Evolutionary conservation across 441 rosid species (phyloP).

Genomic region (Viola pubescens): DNA sequence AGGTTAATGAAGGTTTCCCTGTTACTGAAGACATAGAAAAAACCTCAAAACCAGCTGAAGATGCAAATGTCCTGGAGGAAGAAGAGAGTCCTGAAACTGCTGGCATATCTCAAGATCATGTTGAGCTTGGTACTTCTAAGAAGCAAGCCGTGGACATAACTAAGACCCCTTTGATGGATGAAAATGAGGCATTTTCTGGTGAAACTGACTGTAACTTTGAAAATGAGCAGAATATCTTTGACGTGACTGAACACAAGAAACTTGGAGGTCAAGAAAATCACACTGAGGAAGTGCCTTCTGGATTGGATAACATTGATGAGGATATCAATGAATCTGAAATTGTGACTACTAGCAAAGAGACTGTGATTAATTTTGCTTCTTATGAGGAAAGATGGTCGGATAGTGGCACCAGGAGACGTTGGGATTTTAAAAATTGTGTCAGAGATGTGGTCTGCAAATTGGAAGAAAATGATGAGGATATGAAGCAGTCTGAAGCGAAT

Average conservation of each 20-base stretch:
- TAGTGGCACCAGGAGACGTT: conserved; percentile 15
- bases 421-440: conserved; percentile 5
- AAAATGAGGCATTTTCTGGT: conserved; percentile 24
- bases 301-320: conserved; percentile 33
- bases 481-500: conserved; percentile 25
- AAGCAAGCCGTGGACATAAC: conserved; percentile 24
- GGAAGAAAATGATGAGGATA: conserved; percentile 9
- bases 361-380: conserved; percentile 15
- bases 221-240: conserved; percentile 27
- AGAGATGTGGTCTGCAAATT: conserved; percentile 9
- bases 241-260: conserved; percentile 22
- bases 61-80: conserved; percentile 32
- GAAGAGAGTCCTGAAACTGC: conserved; percentile 29
- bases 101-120: conserved; percentile 29
- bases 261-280: conserved; percentile 27
- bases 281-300: conserved; percentile 35
- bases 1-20: conserved; percentile 25
- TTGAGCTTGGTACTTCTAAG: conserved; percentile 28
- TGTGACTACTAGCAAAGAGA: conserved; percentile 12
- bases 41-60: conserved; percentile 33
- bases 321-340: conserved; percentile 21
- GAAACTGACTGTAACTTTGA: conserved; percentile 25
- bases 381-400: conserved; percentile 25
- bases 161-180: conserved; percentile 17
- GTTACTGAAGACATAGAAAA: conserved; percentile 33